Base-by-base conservation (phyloP, 805 yeast genomes). In the Metschnikowia similis region DNA sequence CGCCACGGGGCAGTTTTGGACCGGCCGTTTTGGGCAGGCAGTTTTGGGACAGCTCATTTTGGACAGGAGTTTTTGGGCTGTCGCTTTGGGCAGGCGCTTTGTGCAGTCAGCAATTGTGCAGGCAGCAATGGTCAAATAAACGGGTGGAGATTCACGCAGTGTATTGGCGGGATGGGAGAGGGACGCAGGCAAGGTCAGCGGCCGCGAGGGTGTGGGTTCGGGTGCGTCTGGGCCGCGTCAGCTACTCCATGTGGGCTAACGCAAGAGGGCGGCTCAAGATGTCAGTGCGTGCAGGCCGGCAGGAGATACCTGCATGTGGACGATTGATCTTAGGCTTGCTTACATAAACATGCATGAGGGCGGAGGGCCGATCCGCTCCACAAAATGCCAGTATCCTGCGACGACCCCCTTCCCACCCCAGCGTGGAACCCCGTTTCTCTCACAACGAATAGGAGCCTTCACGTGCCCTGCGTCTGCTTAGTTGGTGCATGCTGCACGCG, bases 401-500 rank as follows among this genome's bases (percentile, higher is more conserved):
- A 21, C 21, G 21, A 21, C 21, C 21, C 21, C 21, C 21, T 4
- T 21, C 36, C 34, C 8, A 30, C 9, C 29, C 11, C 9, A 30
- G 44, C 44, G 35, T 21, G 44, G 44, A 41, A 29, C 13, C 29
- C 36, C 8, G 29, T 41, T 31, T 36, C 21, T 41, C 31, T 41
- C 45, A 11, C n/a, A 16, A 21, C 30, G 9, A 41, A 32, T 37
- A 30, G 45, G 17, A 13, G 37, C 21, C 45, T 9, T 34, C 45
- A 13, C 30, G 30, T 41, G 45, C 45, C 45, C 17, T 41, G 45
- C 45, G n/a, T 41, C 36, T 21, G 45, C 45, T 27, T 32, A 34
- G 37, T 26, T 32, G 32, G 45, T 32, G 37, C 45, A 41, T 41
- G 45, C 21, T 31, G 45, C 30, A 41, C 26, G 37, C 21, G 45